Base-by-base conservation (phyloP, 768 basidiomycete species). In the Ephemerocybe angulata region DNA sequence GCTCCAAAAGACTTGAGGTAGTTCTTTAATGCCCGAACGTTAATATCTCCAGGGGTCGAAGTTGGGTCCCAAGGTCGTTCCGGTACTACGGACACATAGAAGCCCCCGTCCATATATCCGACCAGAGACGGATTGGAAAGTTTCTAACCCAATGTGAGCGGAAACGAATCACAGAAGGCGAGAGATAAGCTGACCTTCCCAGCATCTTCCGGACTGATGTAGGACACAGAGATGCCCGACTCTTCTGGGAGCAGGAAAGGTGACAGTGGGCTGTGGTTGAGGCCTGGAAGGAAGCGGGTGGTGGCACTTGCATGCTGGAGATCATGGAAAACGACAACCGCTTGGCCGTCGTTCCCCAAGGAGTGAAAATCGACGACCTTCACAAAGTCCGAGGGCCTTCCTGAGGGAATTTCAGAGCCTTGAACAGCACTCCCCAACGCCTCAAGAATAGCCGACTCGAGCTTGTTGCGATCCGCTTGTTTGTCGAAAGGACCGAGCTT, bases 121-220 rank as follows among this genome's bases (percentile, higher is more conserved):
- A 87, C 65, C 57, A 81, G 80, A 1, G 67, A 53, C 5, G 84
- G 83, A 43, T 73, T 67, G 3, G 85, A 87, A 38, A 82, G 74
- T 54, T 77, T 73, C 85, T 88, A 46, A 50, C 35, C 28, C 38
- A 31, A 27, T 24, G 15, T 61, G 53, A 61, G 41, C 30, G 21
- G 51, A 58, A 50, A 43, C 29, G n/a, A 54, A 50, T 42, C 40
- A 50, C 29, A 37, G 17, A 50, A 52, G 37, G 53, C 54, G 10
- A 27, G 61, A 22, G 7, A 31, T 47, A 33, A 31, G 57, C 71
- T 19, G 55, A 82, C 84, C 65, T 77, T 63, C 24, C 65, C 59
- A 22, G 84, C 71, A 53, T 80, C 75, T 29, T 79, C 72, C 29
- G 73, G 68, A n/a, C 29, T 33, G 19, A 47, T 22, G 37, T 55